Percentiles rank a stretch among this genome's conserved stretches.
phyloP scores from a whole-genome alignment of 2,329 filamentous ascomycete genomes.

The Dactylellina cionopaga region DNA sequence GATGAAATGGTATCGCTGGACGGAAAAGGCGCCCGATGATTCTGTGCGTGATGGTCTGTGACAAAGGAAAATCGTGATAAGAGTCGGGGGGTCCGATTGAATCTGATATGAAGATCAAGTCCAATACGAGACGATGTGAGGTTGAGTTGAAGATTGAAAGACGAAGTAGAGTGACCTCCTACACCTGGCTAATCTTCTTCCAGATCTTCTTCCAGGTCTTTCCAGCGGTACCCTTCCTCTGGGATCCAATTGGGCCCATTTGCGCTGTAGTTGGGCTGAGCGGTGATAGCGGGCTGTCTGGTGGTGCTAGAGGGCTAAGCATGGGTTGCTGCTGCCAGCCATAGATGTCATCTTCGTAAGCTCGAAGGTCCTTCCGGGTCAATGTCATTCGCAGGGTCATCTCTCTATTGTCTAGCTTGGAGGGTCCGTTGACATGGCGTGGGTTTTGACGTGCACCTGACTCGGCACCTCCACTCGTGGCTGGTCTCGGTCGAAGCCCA shows the following conservation, averaged over 20 bases:
- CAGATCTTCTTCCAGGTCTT: conserved; percentile 51
- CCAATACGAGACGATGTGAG: too few species aligned
- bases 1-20: conserved; percentile 1
- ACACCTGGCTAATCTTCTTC: conserved; percentile 49
- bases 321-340: conserved; percentile 71
- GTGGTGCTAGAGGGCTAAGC: conserved; percentile 25
- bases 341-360: conserved; percentile 76
- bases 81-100: conserved; percentile 3
- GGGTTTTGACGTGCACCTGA: conserved; percentile 25
- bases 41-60: conserved; percentile 21
- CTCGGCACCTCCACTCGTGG: conserved; percentile 46
- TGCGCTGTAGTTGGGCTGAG: neutral
- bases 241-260: conserved; percentile 14
- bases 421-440: conserved; percentile 21
- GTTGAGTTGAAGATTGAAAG: too few species aligned
- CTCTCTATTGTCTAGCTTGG: conserved; percentile 69
- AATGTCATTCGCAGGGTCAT: conserved; percentile 98
- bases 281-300: conserved; percentile 32
- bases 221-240: conserved; percentile 27
- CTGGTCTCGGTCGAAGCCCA: conserved; percentile 44
- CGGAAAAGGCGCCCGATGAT: neutral
- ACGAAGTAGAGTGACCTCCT: neutral
- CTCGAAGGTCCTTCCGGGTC: conserved; percentile 85
- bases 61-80: conserved; percentile 52
- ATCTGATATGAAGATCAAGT: conserved; percentile 23